Base-by-base conservation (phyloP, 768 basidiomycete species). In the Fomitopsis serialis region DNA sequence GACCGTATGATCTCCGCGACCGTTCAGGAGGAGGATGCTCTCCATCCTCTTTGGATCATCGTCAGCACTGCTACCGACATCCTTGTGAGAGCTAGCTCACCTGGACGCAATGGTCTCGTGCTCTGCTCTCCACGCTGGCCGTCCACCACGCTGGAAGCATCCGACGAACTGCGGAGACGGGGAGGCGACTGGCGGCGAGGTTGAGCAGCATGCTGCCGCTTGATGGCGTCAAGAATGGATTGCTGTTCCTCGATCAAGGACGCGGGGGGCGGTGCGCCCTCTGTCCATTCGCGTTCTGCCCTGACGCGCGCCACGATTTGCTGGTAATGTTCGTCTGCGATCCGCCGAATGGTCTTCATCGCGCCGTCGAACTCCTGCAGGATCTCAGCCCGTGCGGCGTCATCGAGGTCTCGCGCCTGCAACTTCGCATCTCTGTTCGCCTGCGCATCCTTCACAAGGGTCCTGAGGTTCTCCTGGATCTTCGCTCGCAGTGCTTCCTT, bases 391-490 rank as follows among this genome's bases (percentile, higher is more conserved):
- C 78, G 56, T 52, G 65, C 61, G 67, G 75, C 66, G 62, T 52
- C 13, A 24, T 48, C 46, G 5, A 6, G 29, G 29, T 5, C 6
- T 22, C 12, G 5, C 17, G 17, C 3, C 9, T 70, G 65, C 55
- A 89, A 70, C 63, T 81, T 76, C 15, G 70, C 66, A 34, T 80
- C 74, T 35, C 80, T 67, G 54, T 78, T 80, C 53, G 80, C 75
- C 68, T 82, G 82, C 19, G 87, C 80, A 54, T 85, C 85, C 51
- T 82, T 76, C 55, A 86, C 76, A 58, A 67, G 65, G 44, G 66
- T 61, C 35, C 58, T 62, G 47, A 74, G 62, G 8, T 69, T 70
- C 2, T 72, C 70, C 58, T 81, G 78, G 60, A 89, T 86, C 61
- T 74, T 72, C 37, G 74, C 71, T 61, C 63, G 70, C 59, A 80